Percentiles rank a stretch among this genome's conserved stretches.
Evolutionary conservation across 768 basidiomycete genomes (phyloP).

Genomic region (Pluteus cervinus): DNA sequence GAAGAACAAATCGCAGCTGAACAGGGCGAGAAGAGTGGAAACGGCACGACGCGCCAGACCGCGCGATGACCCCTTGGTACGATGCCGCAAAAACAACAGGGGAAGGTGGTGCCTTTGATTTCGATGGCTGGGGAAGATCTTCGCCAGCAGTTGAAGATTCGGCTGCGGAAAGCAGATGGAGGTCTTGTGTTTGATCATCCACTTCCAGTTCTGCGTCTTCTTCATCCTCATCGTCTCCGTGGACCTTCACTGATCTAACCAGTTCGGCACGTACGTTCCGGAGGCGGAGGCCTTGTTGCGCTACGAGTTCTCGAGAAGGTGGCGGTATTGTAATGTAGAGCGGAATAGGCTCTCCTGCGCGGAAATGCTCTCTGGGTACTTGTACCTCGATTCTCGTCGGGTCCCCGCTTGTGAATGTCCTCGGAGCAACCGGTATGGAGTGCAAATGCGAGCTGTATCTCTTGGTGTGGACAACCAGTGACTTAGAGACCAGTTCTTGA

Average conservation of each 20-base stretch:
- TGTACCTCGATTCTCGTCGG: constrained; percentile 69
- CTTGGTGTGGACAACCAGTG: constrained; percentile 62
- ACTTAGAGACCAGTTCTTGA: constrained; percentile 40
- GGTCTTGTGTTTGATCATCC: no score
- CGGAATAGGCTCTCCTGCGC: constrained; percentile 67
- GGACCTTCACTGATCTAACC: constrained; percentile 57
- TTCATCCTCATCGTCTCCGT: constrained; percentile 35
- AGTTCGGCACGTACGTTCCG: constrained; percentile 81
- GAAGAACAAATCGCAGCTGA: constrained; percentile 76
- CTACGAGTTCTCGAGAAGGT: constrained; percentile 59
- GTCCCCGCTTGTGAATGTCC: constrained; percentile 47
- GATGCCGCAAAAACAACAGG: constrained; percentile 33
- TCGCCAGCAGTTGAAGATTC: constrained; percentile 19
- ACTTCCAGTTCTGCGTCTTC: constrained; percentile 25
- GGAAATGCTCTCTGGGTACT: constrained; percentile 67
- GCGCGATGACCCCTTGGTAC: constrained; percentile 57
- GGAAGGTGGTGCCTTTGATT: constrained; percentile 33
- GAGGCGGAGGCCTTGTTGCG: constrained; percentile 65
- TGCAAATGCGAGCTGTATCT: constrained; percentile 66
- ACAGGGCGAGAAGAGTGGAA: constrained; percentile 76
- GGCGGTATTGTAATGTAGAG: constrained; percentile 79
- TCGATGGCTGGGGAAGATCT: constrained; percentile 20
- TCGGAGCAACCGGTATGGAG: constrained; percentile 51
- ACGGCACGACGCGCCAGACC: constrained; percentile 88
- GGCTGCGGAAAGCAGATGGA: constrained; percentile 11